Base-by-base conservation (phyloP, 768 basidiomycete genomes). In the Lyophyllum semitale region DNA sequence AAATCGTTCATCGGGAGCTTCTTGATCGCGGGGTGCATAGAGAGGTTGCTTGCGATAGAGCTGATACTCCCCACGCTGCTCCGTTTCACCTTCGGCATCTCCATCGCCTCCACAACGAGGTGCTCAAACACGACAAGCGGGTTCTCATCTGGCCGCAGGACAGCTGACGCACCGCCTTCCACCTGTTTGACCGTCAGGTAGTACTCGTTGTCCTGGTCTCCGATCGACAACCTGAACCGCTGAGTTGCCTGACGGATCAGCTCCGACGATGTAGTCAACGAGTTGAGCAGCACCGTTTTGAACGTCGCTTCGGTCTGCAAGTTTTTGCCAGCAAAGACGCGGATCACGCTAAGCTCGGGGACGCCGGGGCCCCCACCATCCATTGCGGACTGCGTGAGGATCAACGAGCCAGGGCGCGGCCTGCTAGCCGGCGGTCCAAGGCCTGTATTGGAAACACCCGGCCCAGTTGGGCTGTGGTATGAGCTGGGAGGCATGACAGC, bases 1-100 rank as follows among this genome's bases (percentile, higher is more conserved):
- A 95, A 98, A 68, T 98, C 97, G 63, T 95, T 97, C 93, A 97
- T 96, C 42, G 91, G 85, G 37, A 98, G 75, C 67, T 91, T 92
- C 66, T 85, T 88, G 71, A 98, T 99, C 15, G 97, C 95, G 17
- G 96, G 95, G 66, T 98, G 93, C 84, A 92, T 88, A 3, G 90
- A 91, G 25, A 98, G 78, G 66, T 95, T 95, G 66, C 92, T 95
- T 30, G 89, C 81, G 22, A 99, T 78, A n/a, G 93, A 95, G 64
- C 87, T 93, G 62, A 99, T 95, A 67, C 93, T 95, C 35, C 94
- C 92, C 51, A 98, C 84, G 58, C 91, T 93, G 61, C 92, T 94
- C 54, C 96, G 77, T 73, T 98, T 98, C 51, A 99, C 91, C 60
- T 90, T 91, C 5, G 91, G 89, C 55, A 88, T 71, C 72, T 85